Evolutionary conservation across 1,284 basidiomycete genomes (phyloP).

Genomic region (Ganoderma multipileum): DNA sequence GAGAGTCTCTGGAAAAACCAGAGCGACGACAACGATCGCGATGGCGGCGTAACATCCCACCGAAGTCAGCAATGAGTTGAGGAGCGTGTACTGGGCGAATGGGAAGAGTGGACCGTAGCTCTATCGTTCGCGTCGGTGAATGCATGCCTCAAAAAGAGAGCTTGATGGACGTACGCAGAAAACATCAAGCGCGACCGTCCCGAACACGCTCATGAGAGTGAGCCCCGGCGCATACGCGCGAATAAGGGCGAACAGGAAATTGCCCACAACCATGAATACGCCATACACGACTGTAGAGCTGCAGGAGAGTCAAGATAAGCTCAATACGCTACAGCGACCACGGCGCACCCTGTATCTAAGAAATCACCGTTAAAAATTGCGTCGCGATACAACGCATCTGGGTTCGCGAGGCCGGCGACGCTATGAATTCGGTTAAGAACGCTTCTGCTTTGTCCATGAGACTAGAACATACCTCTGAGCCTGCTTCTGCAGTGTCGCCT

Average conservation of each 20-base stretch:
- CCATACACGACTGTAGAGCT: constrained; percentile 70
- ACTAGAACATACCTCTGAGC: constrained; percentile 47
- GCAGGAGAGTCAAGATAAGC: constrained; percentile 6
- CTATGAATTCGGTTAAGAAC: constrained; percentile 36
- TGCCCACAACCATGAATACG: constrained; percentile 72
- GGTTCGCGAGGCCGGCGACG: constrained; percentile 53
- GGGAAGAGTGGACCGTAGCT: constrained; percentile 70
- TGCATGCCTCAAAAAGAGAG: not conserved
- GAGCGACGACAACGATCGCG: constrained; percentile 57
- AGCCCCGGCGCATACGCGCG: constrained; percentile 71
- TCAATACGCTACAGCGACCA: not conserved
- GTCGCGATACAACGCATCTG: constrained; percentile 53
- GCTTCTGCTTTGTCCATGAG: not conserved
- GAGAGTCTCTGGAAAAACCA: constrained; percentile 80
- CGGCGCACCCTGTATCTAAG: constrained; percentile 62
- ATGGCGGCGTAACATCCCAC: constrained; percentile 66
- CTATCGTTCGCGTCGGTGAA: constrained; percentile 33
- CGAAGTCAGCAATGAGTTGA: constrained; percentile 65
- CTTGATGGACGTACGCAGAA: constrained; percentile 54
- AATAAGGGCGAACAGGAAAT: constrained; percentile 64
- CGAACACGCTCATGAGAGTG: constrained; percentile 62
- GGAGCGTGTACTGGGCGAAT: constrained; percentile 65
- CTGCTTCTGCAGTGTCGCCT: constrained; percentile 52
- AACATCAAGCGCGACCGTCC: constrained; percentile 66
- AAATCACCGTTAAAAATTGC: constrained; percentile 72